Evolutionary conservation across 2,329 filamentous ascomycete species (phyloP).

Genomic region (Akanthomyces lecanii): DNA sequence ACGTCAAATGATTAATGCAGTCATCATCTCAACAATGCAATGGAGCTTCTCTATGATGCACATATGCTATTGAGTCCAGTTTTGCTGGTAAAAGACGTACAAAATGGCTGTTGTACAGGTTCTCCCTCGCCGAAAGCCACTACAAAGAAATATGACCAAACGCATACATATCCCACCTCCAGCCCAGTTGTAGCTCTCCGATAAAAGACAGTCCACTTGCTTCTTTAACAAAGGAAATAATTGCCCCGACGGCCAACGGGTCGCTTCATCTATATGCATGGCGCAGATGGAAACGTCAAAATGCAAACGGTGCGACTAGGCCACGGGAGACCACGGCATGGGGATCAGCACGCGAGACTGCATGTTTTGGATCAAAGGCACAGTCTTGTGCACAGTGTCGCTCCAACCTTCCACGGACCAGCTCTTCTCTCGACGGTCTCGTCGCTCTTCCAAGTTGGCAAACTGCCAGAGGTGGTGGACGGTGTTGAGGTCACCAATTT

Average conservation of each 20-base stretch:
- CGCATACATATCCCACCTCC: background rate
- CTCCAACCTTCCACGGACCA: conserved; percentile 96
- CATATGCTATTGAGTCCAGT: conserved; percentile 11
- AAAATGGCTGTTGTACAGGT: conserved; percentile 15
- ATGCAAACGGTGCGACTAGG: conserved; percentile 41
- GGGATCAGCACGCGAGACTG: conserved; percentile 89
- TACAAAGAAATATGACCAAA: conserved; percentile 2
- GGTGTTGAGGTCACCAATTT: conserved; percentile 95
- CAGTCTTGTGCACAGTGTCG: conserved; percentile 96
- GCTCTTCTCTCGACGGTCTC: conserved; percentile 84
- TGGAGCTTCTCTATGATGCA: background rate
- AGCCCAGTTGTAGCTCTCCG: background rate
- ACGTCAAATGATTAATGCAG: background rate
- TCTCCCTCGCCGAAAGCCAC: conserved; percentile 1
- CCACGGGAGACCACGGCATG: conserved; percentile 94
- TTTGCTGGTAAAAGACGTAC: conserved; percentile 8
- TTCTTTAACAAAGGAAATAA: conserved; percentile 12
- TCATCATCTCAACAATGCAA: background rate
- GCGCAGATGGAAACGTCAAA: conserved; percentile 10
- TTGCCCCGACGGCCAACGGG: conserved; percentile 1
- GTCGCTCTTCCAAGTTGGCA: conserved; percentile 90
- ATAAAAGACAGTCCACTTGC: background rate
- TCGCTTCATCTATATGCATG: conserved; percentile 15
- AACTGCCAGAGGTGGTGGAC: conserved; percentile 99
- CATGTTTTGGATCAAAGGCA: conserved; percentile 95